Conservation (phyloP, 768 basidiomycete species). For the Lactarius deliciosus region DNA sequence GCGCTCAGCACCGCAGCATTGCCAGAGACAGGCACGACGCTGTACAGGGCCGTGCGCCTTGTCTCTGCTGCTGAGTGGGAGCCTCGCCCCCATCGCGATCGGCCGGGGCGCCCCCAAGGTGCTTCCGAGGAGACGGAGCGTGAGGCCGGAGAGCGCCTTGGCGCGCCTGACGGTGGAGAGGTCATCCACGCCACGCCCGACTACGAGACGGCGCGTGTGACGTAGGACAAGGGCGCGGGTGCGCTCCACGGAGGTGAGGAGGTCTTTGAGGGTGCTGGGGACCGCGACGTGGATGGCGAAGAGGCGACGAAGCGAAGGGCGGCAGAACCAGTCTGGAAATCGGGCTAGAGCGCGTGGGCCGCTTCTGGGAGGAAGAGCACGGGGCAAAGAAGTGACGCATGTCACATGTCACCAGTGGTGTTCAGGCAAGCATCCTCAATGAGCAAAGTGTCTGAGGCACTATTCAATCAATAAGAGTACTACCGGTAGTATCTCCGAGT, state of each 20-base stretch:
- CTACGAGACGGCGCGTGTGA: conserved; percentile 59
- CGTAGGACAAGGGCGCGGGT: conserved; percentile 40
- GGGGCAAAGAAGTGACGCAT: too few relatives aligned
- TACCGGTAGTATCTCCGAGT: too few relatives aligned
- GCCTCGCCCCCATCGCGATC: conserved; percentile 38
- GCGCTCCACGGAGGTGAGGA: conserved; percentile 52
- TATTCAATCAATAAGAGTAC: too few relatives aligned
- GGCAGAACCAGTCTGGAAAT: too few relatives aligned
- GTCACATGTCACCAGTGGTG: too few relatives aligned
- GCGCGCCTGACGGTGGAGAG: conserved; percentile 41
- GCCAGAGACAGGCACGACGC: conserved; percentile 40
- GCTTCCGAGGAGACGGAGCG: conserved; percentile 39
- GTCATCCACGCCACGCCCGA: conserved; percentile 57
- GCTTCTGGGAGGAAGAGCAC: too few relatives aligned
- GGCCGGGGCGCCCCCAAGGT: conserved; percentile 24
- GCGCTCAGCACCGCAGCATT: conserved; percentile 41
- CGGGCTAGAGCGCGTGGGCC: too few relatives aligned
- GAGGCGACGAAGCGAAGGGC: conserved; percentile 14
- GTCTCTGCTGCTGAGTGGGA: conserved; percentile 38
- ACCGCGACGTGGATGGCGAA: conserved; percentile 49
- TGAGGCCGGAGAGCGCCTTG: conserved; percentile 43
- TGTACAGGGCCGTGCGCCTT: conserved; percentile 51
- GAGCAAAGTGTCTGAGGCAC: too few relatives aligned
- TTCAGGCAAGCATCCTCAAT: too few relatives aligned
- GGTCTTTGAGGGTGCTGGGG: conserved; percentile 49